phyloP scores from a whole-genome alignment of 1,139 yeast species.

The Geotrichum bryndzae region DNA sequence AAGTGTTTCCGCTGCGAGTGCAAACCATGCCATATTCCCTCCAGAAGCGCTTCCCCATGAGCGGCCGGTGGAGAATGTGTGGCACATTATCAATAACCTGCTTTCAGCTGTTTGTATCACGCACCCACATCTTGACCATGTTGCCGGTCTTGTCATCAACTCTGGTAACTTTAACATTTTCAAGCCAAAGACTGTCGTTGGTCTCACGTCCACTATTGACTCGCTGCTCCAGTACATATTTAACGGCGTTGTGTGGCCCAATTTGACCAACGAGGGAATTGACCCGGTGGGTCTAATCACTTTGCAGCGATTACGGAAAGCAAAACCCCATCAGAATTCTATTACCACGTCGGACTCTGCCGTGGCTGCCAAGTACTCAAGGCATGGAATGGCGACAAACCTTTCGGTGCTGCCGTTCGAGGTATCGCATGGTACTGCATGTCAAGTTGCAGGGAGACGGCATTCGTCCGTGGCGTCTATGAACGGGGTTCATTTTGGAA shows the following conservation, averaged over 20 bases:
- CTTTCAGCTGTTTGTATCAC: slow-evolving; percentile 53
- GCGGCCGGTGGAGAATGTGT: slow-evolving; percentile 32
- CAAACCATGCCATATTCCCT: slow-evolving; percentile 14
- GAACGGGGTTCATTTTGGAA: not conserved
- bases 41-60: slow-evolving; percentile 24
- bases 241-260: slow-evolving; percentile 80
- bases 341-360: slow-evolving; percentile 1
- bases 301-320: slow-evolving; percentile 22
- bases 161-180: slow-evolving; percentile 50
- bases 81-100: slow-evolving; percentile 31
- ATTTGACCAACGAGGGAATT: slow-evolving; percentile 42
- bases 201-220: slow-evolving; percentile 47
- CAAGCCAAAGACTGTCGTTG: slow-evolving; percentile 45
- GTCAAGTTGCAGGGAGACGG: slow-evolving; percentile 10
- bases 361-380: not conserved
- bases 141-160: slow-evolving; percentile 61
- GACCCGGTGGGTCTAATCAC: slow-evolving; percentile 28
- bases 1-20: not conserved
- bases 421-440: slow-evolving; percentile 17
- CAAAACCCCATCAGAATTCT: slow-evolving; percentile 1
- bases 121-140: slow-evolving; percentile 83
- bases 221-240: slow-evolving; percentile 54
- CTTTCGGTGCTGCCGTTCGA: slow-evolving; percentile 15
- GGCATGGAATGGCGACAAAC: slow-evolving; percentile 13
- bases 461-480: slow-evolving; percentile 13